phyloP scores from a whole-genome alignment of 768 basidiomycete species.

The Phylloporus sp. region DNA sequence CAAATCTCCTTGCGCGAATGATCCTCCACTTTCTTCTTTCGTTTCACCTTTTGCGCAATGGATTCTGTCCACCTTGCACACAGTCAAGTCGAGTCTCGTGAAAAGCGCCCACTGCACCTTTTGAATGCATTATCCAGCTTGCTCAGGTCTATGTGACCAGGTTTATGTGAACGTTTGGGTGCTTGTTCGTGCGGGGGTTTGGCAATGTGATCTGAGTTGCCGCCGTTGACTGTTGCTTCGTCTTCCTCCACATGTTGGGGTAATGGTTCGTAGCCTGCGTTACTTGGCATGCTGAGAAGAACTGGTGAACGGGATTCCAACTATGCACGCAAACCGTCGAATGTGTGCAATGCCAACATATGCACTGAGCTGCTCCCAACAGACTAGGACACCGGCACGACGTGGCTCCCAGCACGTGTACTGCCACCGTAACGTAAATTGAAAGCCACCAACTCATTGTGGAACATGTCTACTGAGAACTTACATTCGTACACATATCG shows the following conservation, averaged over 20 bases:
- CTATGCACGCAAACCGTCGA: not conserved
- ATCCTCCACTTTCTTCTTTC: constrained; percentile 66
- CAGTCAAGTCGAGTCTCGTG: not conserved
- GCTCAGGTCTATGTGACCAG: constrained; percentile 71
- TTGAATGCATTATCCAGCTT: constrained; percentile 83
- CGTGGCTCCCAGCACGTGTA: constrained; percentile 9
- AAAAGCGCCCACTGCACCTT: constrained; percentile 38
- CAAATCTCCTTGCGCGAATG: constrained; percentile 68
- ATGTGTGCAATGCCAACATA: constrained; percentile 17
- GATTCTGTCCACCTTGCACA: constrained; percentile 72
- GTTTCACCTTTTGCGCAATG: constrained; percentile 79
- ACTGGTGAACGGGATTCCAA: not conserved
- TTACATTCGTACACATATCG: not conserved
- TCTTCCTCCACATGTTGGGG: constrained; percentile 40
- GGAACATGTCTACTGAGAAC: not conserved
- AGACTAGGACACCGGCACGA: constrained; percentile 10
- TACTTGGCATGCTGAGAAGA: constrained; percentile 35
- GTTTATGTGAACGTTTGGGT: constrained; percentile 35
- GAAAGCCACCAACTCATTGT: too few species aligned
- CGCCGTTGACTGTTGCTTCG: constrained; percentile 34
- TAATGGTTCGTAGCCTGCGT: constrained; percentile 44
- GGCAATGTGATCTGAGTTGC: constrained; percentile 21
- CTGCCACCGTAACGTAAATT: constrained; percentile 20
- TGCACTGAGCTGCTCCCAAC: not conserved
- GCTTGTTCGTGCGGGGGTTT: constrained; percentile 26